Evolutionary conservation across 2,329 filamentous ascomycete species (phyloP), one percentile per base, ranked within the genome.

Genomic region (Catunica adiposa): DNA sequence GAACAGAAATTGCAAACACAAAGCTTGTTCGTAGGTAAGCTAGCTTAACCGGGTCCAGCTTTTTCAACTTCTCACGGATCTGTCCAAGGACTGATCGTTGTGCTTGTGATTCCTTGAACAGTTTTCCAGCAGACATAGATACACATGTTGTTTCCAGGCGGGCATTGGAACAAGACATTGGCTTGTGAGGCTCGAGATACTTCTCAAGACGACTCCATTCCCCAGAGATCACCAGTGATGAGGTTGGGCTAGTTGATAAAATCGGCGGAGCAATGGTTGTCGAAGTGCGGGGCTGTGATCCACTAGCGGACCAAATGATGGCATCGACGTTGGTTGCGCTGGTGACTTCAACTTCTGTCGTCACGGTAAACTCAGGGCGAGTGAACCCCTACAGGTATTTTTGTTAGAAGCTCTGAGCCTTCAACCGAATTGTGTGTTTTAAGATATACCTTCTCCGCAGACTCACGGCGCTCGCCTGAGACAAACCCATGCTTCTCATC

Each of bases 1-100:
- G 68, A 25, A 81, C 76, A 51, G 75, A 79, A 57, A 80, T 70
- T 50, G 77, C 76, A 61, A 80, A 80, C 9, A 81, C 73, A 62
- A 80, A 78, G 25, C 76, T 79, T 6, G 78, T 80, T 14, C 77
- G 73, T 46, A 81, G 69, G 62, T 81, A 80, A 8, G 77, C 77
- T 3, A 78, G 68, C 68, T 81, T 81, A 60, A 81, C 70, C 1
- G 76, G 76, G 64, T 81, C 78, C 61, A 73, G 67, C 62, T 69
- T 64, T 56, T 63, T 63, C 42, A 75, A 66, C 58, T 66, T 66
- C 51, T 60, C 57, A 1, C 58, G 50, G 58, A 70, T 64, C 9
- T 61, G 60, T 8, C 44, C 61, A 55, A 46, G 62, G 22, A 60
- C 37, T 1, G 44, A 37, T 1, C 58, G 29, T 20, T 61, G 56